Conservation (phyloP, 2,329 filamentous ascomycete genomes). For the Phaeosphaeriaceae sp. region DNA sequence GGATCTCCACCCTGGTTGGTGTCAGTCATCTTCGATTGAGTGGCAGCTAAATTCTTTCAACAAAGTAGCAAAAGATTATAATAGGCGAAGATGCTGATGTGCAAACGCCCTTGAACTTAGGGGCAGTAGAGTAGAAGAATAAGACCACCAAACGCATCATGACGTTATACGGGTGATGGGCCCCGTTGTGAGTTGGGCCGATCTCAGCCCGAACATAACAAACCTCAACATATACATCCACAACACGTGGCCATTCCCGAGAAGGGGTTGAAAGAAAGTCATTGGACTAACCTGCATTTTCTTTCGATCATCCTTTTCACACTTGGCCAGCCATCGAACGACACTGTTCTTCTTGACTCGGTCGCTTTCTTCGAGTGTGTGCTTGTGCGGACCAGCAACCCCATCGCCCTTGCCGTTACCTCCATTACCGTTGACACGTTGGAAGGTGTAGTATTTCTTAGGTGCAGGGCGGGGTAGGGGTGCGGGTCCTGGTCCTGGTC, state of each 20-base stretch:
- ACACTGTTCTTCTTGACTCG: slow-evolving; percentile 83
- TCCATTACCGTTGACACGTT: slow-evolving; percentile 78
- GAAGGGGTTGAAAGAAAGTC: neutral
- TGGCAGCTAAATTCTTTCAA: too few relatives aligned
- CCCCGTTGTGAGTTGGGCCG: neutral
- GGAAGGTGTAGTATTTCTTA: slow-evolving; percentile 68
- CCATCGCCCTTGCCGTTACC: slow-evolving; percentile 75
- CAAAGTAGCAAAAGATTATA: neutral
- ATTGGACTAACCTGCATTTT: slow-evolving; percentile 52
- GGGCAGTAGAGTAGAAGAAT: too few relatives aligned
- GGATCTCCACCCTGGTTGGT: slow-evolving; percentile 56
- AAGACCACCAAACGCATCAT: neutral
- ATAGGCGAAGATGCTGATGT: neutral
- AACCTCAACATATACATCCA: too few relatives aligned
- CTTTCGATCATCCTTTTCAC: slow-evolving; percentile 67
- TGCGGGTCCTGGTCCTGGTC: slow-evolving; percentile 4
- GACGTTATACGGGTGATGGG: slow-evolving; percentile 4
- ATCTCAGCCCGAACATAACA: too few relatives aligned
- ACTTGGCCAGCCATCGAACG: slow-evolving; percentile 67
- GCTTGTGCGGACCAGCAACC: slow-evolving; percentile 74
- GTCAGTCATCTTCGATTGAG: slow-evolving; percentile 53
- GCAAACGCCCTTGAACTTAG: too few relatives aligned
- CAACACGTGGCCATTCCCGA: too few relatives aligned
- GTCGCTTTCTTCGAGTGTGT: slow-evolving; percentile 75
- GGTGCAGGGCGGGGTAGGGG: slow-evolving; percentile 11